Evolutionary conservation across 1,139 yeast genomes (phyloP).

Genomic region (Candida gigantensis): DNA sequence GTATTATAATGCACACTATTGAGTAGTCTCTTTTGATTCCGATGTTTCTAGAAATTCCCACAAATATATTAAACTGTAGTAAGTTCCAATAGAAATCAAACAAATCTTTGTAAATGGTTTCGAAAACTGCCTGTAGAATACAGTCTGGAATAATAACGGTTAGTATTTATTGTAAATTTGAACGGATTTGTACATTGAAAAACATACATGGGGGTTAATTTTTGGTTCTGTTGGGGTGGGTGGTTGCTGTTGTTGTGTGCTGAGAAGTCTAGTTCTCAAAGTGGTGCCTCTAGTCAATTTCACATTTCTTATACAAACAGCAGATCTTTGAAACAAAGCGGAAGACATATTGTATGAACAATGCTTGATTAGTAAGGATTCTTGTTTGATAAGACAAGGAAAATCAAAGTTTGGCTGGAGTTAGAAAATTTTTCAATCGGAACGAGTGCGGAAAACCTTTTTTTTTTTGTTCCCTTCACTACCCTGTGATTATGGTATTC

Average conservation of each 20-base stretch:
- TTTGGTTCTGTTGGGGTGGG: conserved; percentile 1
- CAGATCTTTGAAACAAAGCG: too few relatives aligned
- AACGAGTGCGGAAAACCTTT: too few relatives aligned
- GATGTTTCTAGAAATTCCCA: conserved; percentile 15
- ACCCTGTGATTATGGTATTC: too few relatives aligned
- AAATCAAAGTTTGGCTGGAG: too few relatives aligned
- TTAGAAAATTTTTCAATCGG: too few relatives aligned
- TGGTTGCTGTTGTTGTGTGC: conserved; percentile 1
- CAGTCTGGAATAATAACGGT: conserved; percentile 13
- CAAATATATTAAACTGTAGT: conserved; percentile 16
- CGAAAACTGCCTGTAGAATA: conserved; percentile 21
- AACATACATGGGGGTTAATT: conserved; percentile 20
- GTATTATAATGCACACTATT: background rate
- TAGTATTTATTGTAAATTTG: background rate
- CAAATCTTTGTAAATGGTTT: conserved; percentile 22
- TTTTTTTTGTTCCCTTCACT: too few relatives aligned
- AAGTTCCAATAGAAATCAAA: conserved; percentile 20
- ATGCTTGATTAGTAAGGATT: too few relatives aligned
- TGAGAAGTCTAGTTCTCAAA: conserved; percentile 1
- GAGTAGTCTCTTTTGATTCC: conserved; percentile 1
- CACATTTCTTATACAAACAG: too few relatives aligned
- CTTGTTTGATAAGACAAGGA: too few relatives aligned
- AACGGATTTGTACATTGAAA: too few relatives aligned
- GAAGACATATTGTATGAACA: too few relatives aligned
- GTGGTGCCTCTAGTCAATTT: too few relatives aligned